Conservation (phyloP, 345 rosid genomes). For the Lepidium sativum region DNA sequence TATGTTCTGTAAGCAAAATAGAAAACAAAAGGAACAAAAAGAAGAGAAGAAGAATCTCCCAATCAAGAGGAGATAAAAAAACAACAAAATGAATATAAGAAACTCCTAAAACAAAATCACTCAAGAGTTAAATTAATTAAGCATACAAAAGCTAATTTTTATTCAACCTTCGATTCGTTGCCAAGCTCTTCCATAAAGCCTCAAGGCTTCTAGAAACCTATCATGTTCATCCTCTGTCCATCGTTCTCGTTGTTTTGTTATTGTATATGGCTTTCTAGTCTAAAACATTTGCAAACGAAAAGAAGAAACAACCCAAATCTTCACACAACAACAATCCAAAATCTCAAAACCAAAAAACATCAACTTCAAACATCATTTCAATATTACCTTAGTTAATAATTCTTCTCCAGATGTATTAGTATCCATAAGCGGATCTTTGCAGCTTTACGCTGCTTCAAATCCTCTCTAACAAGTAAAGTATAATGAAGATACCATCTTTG, state of each 20-base stretch:
- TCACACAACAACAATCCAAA: constrained; percentile 1
- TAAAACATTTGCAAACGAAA: constrained; percentile 14
- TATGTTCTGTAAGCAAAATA: constrained; percentile 68
- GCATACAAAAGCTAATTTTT: constrained; percentile 13
- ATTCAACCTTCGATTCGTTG: constrained; percentile 90
- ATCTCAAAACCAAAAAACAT: neutral
- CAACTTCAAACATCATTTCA: neutral
- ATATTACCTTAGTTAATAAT: constrained; percentile 56
- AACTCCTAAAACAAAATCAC: neutral
- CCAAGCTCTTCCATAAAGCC: constrained; percentile 98
- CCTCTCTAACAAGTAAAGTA: constrained; percentile 38
- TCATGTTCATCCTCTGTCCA: constrained; percentile 98
- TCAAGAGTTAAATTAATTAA: neutral
- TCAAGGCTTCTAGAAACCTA: constrained; percentile 89
- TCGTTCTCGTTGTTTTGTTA: constrained; percentile 88
- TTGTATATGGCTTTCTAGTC: constrained; percentile 94
- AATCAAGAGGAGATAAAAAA: constrained; percentile 32
- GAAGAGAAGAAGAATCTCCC: constrained; percentile 30
- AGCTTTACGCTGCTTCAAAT: constrained; percentile 67
- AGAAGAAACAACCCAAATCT: neutral
- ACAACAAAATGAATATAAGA: neutral
- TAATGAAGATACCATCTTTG: constrained; percentile 39
- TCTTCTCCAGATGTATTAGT: constrained; percentile 77
- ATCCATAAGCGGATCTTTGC: constrained; percentile 58
- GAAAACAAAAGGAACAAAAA: constrained; percentile 11